A percentile compares a stretch with the other conserved stretches of the same genome.
phyloP scores from a whole-genome alignment of 805 yeast genomes.

The Metschnikowia picachoensis region DNA sequence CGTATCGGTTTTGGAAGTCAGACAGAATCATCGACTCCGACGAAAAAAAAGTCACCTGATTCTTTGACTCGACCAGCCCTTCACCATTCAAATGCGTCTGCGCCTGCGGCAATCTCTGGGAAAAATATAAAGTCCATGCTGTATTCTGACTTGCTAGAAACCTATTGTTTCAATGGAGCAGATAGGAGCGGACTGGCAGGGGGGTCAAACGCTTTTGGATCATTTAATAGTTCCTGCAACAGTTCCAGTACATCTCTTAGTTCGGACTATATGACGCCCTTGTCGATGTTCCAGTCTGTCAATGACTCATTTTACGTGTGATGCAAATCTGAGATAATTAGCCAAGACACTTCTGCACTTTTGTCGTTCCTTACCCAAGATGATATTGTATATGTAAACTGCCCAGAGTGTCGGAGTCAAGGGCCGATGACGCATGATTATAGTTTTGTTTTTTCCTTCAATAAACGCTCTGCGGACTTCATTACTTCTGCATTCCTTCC shows the following conservation, averaged over 20 bases:
- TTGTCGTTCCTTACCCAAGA: background rate
- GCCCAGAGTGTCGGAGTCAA: too few species aligned
- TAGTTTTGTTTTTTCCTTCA: too few species aligned
- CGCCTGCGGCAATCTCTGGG: conserved; percentile 6
- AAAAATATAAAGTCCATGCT: conserved; percentile 23
- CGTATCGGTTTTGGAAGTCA: background rate
- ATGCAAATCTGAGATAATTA: background rate
- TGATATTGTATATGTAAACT: too few species aligned
- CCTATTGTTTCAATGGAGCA: conserved; percentile 35
- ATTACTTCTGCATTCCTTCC: too few species aligned
- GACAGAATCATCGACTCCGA: background rate
- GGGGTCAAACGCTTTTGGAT: conserved; percentile 5
- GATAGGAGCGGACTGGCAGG: conserved; percentile 2
- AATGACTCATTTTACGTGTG: conserved; percentile 6
- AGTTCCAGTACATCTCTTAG: conserved; percentile 13
- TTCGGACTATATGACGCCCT: conserved; percentile 22
- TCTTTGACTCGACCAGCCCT: background rate
- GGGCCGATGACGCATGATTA: too few species aligned
- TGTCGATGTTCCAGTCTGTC: conserved; percentile 28
- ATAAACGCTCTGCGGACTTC: too few species aligned
- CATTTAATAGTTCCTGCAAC: conserved; percentile 10
- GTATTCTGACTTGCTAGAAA: conserved; percentile 33
- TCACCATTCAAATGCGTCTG: background rate
- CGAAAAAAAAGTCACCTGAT: too few species aligned
- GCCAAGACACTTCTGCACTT: background rate